phyloP scores from a whole-genome alignment of 345 rosid genomes.

The Eucalyptus sp. region DNA sequence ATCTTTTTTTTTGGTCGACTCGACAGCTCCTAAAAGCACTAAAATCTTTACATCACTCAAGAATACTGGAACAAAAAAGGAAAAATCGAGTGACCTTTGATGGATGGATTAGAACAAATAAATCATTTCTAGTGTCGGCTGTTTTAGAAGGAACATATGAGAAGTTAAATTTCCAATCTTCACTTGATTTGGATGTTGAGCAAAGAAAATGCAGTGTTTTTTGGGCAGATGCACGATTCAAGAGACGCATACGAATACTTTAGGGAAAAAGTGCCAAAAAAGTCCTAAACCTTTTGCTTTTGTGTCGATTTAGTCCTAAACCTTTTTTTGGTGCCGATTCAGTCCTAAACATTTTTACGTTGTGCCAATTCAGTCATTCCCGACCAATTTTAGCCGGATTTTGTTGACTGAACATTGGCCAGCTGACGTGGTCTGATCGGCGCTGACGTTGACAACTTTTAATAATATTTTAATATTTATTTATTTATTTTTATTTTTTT shows the following conservation, averaged over 20 bases:
- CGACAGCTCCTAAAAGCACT: neutral
- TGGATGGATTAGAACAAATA: neutral
- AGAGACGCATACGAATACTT: neutral
- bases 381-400: too few relatives aligned
- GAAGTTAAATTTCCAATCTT: neutral
- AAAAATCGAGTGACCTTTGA: neutral
- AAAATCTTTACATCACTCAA: neutral
- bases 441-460: too few relatives aligned
- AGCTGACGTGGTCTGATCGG: too few relatives aligned
- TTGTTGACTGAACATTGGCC: fast-evolving
- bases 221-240: neutral
- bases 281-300: too few relatives aligned
- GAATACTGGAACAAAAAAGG: neutral
- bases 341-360: too few relatives aligned
- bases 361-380: too few relatives aligned
- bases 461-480: too few relatives aligned
- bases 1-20: neutral
- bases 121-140: neutral
- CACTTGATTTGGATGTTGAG: neutral
- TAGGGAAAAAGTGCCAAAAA: too few relatives aligned
- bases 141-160: neutral
- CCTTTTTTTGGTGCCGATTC: too few relatives aligned
- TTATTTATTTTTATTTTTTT: too few relatives aligned
- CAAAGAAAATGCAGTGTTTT: neutral
- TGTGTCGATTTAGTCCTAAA: too few relatives aligned